Evolutionary conservation across 257 asterid genomes (phyloP).

Genomic region (Parsonsia alboflavescens): DNA sequence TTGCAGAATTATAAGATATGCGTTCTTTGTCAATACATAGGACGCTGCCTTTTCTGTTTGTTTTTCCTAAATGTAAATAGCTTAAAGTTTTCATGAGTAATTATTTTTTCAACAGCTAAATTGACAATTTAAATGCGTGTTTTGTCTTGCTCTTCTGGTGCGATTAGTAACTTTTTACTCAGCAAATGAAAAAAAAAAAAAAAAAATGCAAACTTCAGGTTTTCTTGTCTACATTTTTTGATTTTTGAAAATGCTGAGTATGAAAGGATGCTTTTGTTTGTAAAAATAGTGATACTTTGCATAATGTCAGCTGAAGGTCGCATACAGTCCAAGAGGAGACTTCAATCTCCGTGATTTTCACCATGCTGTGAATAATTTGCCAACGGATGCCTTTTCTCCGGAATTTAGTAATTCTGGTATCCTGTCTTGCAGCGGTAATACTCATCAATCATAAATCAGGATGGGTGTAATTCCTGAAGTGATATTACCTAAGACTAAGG

Average conservation of each 20-base stretch:
- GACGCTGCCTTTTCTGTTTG: background rate
- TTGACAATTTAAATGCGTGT: slow-evolving; percentile 5
- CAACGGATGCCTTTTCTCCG: slow-evolving; percentile 61
- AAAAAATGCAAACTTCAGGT: background rate
- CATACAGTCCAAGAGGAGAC: slow-evolving; percentile 73
- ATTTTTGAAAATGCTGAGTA: background rate
- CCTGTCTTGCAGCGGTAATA: slow-evolving; percentile 38
- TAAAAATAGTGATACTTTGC: slow-evolving; percentile 18
- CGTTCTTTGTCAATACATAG: background rate
- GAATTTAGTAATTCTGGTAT: slow-evolving; percentile 39
- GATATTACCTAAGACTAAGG: background rate
- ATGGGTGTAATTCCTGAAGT: background rate
- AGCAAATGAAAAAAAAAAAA: background rate
- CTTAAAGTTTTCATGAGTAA: background rate
- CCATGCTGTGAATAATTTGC: slow-evolving; percentile 73
- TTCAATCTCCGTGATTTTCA: slow-evolving; percentile 87
- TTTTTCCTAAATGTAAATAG: background rate
- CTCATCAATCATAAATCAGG: background rate
- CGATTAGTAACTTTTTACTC: background rate
- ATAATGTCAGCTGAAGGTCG: slow-evolving; percentile 71
- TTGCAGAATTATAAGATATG: background rate
- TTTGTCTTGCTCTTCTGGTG: background rate
- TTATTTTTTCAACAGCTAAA: background rate
- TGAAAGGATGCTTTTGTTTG: background rate
- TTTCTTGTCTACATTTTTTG: slow-evolving; percentile 1